These are phyloP conservation scores for Wallacemonas sp. DNA, from an alignment of 208 protist species.

Conservation along the genomic window DNA sequence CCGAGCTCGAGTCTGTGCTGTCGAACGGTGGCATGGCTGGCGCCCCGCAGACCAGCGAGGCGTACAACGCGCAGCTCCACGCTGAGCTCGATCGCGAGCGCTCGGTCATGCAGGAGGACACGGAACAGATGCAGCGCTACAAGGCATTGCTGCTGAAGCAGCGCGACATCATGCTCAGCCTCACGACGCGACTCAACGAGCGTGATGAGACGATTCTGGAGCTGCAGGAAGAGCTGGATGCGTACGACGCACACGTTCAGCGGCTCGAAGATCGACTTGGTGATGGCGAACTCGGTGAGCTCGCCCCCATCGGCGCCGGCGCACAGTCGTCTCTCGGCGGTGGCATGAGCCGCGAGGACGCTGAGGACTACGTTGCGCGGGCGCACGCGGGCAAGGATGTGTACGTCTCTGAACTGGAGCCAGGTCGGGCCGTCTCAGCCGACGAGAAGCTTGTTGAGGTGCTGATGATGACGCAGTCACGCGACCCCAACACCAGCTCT, in stretches of 20 bases:
- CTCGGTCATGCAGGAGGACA: conserved; percentile 83
- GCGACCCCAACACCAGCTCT: background rate
- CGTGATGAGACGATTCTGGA: conserved; percentile 90
- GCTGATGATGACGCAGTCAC: conserved; percentile 24
- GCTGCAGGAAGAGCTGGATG: conserved; percentile 88
- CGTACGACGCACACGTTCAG: conserved; percentile 81
- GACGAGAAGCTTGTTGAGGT: conserved; percentile 77
- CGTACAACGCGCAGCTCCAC: conserved; percentile 63
- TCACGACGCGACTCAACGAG: conserved; percentile 93
- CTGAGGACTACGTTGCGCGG: conserved; percentile 44
- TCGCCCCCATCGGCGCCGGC: background rate
- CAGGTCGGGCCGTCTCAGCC: conserved; percentile 31
- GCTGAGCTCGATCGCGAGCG: conserved; percentile 85
- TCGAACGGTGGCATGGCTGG: conserved; percentile 50
- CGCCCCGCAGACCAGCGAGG: conserved; percentile 47
- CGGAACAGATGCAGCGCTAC: conserved; percentile 93
- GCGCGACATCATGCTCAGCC: conserved; percentile 95
- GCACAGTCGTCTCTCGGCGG: no score
- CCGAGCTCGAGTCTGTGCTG: conserved; percentile 55
- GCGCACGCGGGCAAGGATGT: conserved; percentile 8
- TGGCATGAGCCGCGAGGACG: conserved; percentile 21
- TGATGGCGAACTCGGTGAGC: background rate
- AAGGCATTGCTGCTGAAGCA: conserved; percentile 97
- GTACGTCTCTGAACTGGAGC: conserved; percentile 51
- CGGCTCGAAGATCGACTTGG: conserved; percentile 69